Evolutionary conservation across 805 yeast species (phyloP), one percentile per base, ranked within the genome.

Genomic region (Nakazawaea laoshanensis): DNA sequence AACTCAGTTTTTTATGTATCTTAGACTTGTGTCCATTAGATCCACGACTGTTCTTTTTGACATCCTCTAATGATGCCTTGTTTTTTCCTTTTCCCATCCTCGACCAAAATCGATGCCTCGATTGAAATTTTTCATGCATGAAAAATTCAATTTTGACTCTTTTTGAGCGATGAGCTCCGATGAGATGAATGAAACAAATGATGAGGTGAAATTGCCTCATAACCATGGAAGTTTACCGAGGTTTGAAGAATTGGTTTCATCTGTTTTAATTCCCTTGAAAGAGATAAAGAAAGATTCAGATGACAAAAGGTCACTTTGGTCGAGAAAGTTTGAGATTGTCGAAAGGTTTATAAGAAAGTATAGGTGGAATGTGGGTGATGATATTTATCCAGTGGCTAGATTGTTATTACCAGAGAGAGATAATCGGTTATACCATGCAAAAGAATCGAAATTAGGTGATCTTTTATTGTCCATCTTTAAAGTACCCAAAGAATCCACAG

Each of bases 311-410:
- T 35, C 30, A 32, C 43, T 18, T 24, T 33, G 35, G 44, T 35
- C 32, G 31, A 22, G 38, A 26, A 29, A 38, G 34, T 22, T 28
- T 25, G 39, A 45, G 16, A 41, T 50, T 3, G 39, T 59, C 5
- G 47, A 50, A 20, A 37, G 43, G 7, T 79, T 74, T 45, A 55
- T 75, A 19, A 47, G 48, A 4, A 49, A 59, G 24, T 79, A 82
- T 80, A 52, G 75, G 23, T 44, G 42, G 11, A 53, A 62, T 2
- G 76, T 77, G 0, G 86, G 86, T 0, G 52, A 63, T 12, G 68
- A 87, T 50, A 64, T 87, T 3, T 76, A 67, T 43, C 88, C 89
- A 0, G 78, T 78, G 1, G 61, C 82, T 11, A 57, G 75, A 20
- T 59, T 87, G 30, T 58, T 69, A 2, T 52, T 80, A 18, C 86